Base-by-base conservation (phyloP, 164 flowering plant species). In the Piper longum region DNA sequence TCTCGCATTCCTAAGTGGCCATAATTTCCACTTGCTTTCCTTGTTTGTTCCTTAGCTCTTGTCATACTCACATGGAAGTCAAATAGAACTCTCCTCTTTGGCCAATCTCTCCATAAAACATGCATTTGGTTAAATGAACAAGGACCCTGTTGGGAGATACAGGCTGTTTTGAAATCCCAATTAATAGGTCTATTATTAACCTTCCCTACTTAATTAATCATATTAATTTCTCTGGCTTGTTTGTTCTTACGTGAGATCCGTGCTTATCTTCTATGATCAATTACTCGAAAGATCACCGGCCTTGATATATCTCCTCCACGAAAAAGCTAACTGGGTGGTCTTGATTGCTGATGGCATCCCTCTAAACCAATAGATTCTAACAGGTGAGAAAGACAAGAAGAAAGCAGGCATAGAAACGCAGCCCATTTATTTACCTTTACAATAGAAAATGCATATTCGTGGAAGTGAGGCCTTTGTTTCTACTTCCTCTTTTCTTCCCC, bases 201-300 rank as follows among this genome's bases (percentile, higher is more conserved):
- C 60, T 26, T 41, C 36, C 13, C 41, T 57, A 26, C 16, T 5
- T 41, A 36, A 36, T 4, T 16, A 36, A 57, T 57, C 36, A 26
- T 0, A 26, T 57, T 57, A 57, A 57, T 14, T 41, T 41, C 17
- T 4, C 43, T 9, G 42, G 43, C 51, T 42, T 42, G 41, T 57
- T 57, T 41, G 11, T 57, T 57, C 12, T 26, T 61, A 19, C 16
- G 52, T 43, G 5, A 19, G 63, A 61, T 61, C 63, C 63, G 63
- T 61, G 45, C 52, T 61, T 61, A 61, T 61, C 63, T 41, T 61
- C 63, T 7, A 36, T 36, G 42, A 57, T 36, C 60, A 26, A 26
- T 57, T 41, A 57, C 59, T 39, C 7, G 59, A 8, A 57, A 19
- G 36, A 57, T 57, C 59, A 57, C 60, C 60, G 60, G 60, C 8